Base-by-base conservation (phyloP, 2,329 filamentous ascomycete genomes). In the Dryadomyces quercivorus region DNA sequence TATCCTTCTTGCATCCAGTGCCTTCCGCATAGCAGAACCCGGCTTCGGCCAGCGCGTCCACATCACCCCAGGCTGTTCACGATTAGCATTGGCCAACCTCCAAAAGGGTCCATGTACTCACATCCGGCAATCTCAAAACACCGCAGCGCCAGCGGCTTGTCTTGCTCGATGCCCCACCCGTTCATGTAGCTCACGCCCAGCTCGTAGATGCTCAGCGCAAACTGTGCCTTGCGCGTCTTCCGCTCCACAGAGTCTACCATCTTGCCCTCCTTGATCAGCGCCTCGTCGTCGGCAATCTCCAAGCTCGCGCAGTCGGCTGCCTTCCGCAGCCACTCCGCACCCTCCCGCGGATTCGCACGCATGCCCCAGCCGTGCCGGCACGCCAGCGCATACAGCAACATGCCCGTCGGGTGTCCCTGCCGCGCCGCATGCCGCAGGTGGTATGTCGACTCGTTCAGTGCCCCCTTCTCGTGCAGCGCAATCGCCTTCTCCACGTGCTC, bases 331-430 rank as follows among this genome's bases (percentile, higher is more conserved):
- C 93, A 98, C 62, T 85, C 80, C 0, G 97, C 87, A 8, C 89
- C 93, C 69, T 98, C 93, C 50, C 78, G 78, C 64, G 89, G 89
- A 66, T 95, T 96, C 8, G 89, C 81, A 10, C 91, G 84, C 88
- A 97, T 96, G 18, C 93, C 93, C 93, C 93, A 98, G 50, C 93
- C 93, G 65, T 98, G 93, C 51, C 93, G 81, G 65, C 92, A 97
- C 12, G 93, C 93, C 40, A 98, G 77, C 5, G 92, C 93, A 67
- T 96, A 98, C 36, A 97, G 76, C 13, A 98, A 80, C 93, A 98
- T 98, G 21, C 86, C 93, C 0, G 92, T 95, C 0, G 93, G 88
- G 56, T 95, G 81, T 49, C 89, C 88, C 55, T 88, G 84, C 62
- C 84, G 83, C 1, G 93, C 92, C 4, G 93, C 93, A 57, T 95